Evolutionary conservation across 805 yeast genomes (phyloP), one percentile per base, ranked within the genome.

Genomic region (Aciculoconidium aculeatum): DNA sequence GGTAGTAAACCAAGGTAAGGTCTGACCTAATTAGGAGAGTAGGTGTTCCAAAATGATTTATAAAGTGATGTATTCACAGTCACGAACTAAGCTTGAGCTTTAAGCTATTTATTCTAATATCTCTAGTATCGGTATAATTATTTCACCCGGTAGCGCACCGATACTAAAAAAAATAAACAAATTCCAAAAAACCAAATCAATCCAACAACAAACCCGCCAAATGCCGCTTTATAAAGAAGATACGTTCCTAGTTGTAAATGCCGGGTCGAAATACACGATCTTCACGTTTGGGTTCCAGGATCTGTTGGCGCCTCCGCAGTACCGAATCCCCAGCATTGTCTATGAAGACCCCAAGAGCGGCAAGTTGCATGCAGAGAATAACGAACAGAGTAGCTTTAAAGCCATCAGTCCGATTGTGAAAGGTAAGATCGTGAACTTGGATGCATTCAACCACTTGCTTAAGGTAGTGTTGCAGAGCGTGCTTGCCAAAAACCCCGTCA

Each of bases 211-310:
- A 21, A 14, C 28, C 30, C 13, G 8, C 27, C 33, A 15, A 30
- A 65, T 65, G 70, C 69, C 69, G 8, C 57, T 63, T 31, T 65
- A 53, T 39, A 59, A 65, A 43, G 70, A 65, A 44, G 70, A 65
- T 28, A 57, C 50, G 47, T 64, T 59, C 39, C 51, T 65, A 15
- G 71, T 88, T 16, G 71, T 88, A 16, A 78, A 85, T 32, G 84
- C 94, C 1, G 95, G 96, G 16, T 80, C 94, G 2, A 64, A 61
- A 30, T 60, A 70, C 31, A 85, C 96, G 0, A 61, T 80, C 31
- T 83, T 84, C 16, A 82, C 81, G 41, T 77, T 83, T 50, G 96
- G 96, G 2, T 62, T 88, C 15, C 94, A 81, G 42, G 79, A 73
- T 30, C 65, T 82, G 1, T 67, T 84, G 37, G 59, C 81, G 6